Base-by-base conservation (phyloP, 2,329 filamentous ascomycete genomes). In the Cladosporium austrohemisphaericum region DNA sequence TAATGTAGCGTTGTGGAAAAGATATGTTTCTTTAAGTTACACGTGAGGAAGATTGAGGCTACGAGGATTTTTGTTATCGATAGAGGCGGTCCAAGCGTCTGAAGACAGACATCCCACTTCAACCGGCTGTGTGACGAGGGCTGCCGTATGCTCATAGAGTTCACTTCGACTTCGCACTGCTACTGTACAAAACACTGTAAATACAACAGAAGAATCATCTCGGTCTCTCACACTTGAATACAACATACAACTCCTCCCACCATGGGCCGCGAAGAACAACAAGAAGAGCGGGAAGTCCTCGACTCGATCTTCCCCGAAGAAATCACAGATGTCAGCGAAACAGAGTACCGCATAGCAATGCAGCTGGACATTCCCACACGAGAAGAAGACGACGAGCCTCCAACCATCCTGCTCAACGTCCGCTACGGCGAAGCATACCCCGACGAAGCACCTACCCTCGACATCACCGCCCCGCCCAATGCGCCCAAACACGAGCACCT, bases 261-360 rank as follows among this genome's bases (percentile, higher is more conserved):
- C 49, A 77, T 77, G 75, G 75, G 75, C 20, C 59, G 68, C 52
- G 92, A 97, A 76, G 93, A 98, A 53, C 93, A 98, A 70, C 74
- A 84, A 57, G 93, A 98, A 73, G 93, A 98, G 78, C 85, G 91
- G 54, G 93, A 98, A 71, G 92, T 98, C 61, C 88, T 98, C 66
- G 89, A 95, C 65, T 96, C 92, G 53, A 98, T 98, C 65, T 98
- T 97, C 60, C 90, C 93, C 1, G 92, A 98, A 53, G 93, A 98
- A 73, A 95, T 98, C 60, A 92, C 66, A 93, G 93, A 96, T 67
- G 83, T 96, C 63, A 93, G 88, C 60, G 89, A 95, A 48, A 88
- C 82, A 50, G 86, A 94, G 68, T 97, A 87, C 74, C 85, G 87
- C 65, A 84, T 98, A 75, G 81, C 83, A 46, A 85, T 97, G 65